A percentile compares a stretch with the other conserved stretches of the same genome.
These are phyloP conservation scores for Mortierella claussenii DNA, from an alignment of 192 early-diverging fungal genomes.

Conservation along the genomic window DNA sequence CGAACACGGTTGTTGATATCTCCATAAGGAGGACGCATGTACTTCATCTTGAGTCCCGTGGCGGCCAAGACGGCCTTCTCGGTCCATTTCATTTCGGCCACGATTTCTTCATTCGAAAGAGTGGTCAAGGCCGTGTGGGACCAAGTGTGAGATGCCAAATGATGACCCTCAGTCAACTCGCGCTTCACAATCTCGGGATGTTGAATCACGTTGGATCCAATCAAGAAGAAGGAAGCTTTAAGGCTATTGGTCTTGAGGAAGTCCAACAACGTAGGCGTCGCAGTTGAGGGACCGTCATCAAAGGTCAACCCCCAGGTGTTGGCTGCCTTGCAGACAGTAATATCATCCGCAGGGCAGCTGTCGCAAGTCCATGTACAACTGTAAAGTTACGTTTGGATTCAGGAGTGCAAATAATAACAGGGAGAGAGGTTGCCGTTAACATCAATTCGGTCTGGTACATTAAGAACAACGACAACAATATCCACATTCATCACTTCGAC, in stretches of 20 bases:
- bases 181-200: conserved; percentile 56
- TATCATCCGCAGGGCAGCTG: conserved; percentile 56
- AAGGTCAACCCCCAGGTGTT: conserved; percentile 65
- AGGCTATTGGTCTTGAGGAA: conserved; percentile 56
- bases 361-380: conserved; percentile 60
- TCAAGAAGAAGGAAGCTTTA: conserved; percentile 65
- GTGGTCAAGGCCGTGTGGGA: conserved; percentile 67
- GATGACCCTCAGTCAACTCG: conserved; percentile 60
- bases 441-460: too few species aligned
- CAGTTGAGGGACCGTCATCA: conserved; percentile 64
- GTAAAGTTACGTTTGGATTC: too few species aligned
- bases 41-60: conserved; percentile 65
- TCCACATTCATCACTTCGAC: too few species aligned
- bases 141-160: conserved; percentile 75
- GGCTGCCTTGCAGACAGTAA: conserved; percentile 56
- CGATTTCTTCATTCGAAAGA: conserved; percentile 56
- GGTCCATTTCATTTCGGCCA: conserved; percentile 77
- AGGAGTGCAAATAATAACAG: too few species aligned
- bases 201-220: conserved; percentile 61
- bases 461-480: too few species aligned
- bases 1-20: conserved; percentile 84
- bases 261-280: conserved; percentile 56
- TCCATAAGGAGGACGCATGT: conserved; percentile 73
- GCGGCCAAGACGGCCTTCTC: conserved; percentile 63
- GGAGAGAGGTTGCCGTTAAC: neutral